Percentiles rank a stretch among this genome's conserved stretches.
Evolutionary conservation across 2,329 filamentous ascomycete genomes (phyloP).

Genomic region (Ascochyta clinopodiicola): DNA sequence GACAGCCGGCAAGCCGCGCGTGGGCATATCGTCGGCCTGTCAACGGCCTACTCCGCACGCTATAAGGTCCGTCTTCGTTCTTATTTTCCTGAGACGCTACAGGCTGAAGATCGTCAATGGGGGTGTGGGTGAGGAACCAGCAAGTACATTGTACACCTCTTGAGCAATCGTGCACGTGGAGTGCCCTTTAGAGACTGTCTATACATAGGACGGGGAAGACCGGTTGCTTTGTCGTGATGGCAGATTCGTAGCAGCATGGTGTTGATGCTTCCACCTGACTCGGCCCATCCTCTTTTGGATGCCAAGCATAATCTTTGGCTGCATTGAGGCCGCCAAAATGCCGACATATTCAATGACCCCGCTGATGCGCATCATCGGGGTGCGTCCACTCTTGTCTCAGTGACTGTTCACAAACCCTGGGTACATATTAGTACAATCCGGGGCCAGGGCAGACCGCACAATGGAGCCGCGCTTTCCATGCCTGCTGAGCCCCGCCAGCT

Average conservation of each 20-base stretch:
- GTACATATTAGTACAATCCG: not conserved
- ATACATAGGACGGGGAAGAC: too few species aligned
- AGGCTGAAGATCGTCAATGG: too few species aligned
- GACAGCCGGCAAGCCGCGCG: not conserved
- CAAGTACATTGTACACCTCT: not conserved
- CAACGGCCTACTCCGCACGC: not conserved
- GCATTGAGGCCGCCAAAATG: not conserved
- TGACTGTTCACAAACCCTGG: not conserved
- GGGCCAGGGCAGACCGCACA: not conserved
- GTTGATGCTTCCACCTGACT: not conserved
- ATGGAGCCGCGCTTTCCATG: not conserved
- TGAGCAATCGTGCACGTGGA: too few species aligned
- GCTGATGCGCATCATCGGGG: not conserved
- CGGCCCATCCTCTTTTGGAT: not conserved
- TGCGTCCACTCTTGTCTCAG: conserved; percentile 1
- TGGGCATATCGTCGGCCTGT: not conserved
- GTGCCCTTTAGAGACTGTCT: too few species aligned
- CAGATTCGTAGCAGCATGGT: not conserved
- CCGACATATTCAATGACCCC: not conserved
- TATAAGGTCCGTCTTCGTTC: not conserved
- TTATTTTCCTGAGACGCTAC: too few species aligned
- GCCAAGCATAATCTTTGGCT: not conserved
- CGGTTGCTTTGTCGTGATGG: not conserved
- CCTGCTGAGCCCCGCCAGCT: not conserved
- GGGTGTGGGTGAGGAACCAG: not conserved